Conservation (phyloP, 805 yeast species). For the Naumovozyma baii region DNA sequence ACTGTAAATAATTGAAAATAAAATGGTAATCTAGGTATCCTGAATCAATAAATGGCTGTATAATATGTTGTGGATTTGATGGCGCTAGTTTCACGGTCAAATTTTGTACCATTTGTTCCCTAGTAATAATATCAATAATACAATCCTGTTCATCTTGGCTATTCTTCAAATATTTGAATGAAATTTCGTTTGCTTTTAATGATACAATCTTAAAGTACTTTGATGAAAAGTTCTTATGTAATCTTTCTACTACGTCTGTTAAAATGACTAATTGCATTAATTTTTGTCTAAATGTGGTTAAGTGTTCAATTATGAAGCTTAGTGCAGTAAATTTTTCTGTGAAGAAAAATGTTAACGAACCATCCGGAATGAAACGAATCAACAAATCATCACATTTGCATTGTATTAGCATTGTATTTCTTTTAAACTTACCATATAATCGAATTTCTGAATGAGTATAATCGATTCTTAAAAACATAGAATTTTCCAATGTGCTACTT, state of each 20-base stretch:
- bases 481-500: conserved; percentile 21
- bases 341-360: conserved; percentile 23
- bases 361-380: conserved; percentile 22
- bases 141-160: conserved; percentile 23
- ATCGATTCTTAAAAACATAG: conserved; percentile 27
- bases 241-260: conserved; percentile 28
- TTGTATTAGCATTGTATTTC: conserved; percentile 24
- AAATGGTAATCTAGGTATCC: conserved; percentile 26
- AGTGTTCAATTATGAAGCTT: conserved; percentile 19
- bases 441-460: conserved; percentile 23
- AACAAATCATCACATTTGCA: conserved; percentile 23
- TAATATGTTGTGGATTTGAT: conserved; percentile 27
- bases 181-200: conserved; percentile 27
- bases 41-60: conserved; percentile 26
- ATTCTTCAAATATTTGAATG: conserved; percentile 27
- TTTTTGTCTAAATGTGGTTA: conserved; percentile 24
- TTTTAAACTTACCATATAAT: conserved; percentile 26
- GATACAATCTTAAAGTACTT: conserved; percentile 26
- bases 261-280: conserved; percentile 27
- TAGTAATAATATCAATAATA: conserved; percentile 23
- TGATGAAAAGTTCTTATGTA: conserved; percentile 27
- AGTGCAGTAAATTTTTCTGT: conserved; percentile 20
- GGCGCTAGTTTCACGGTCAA: conserved; percentile 24
- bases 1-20: conserved; percentile 29
- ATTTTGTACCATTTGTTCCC: conserved; percentile 23